Conservation (phyloP, 768 basidiomycete genomes). For the Rhodotorula sphaerocarpa region DNA sequence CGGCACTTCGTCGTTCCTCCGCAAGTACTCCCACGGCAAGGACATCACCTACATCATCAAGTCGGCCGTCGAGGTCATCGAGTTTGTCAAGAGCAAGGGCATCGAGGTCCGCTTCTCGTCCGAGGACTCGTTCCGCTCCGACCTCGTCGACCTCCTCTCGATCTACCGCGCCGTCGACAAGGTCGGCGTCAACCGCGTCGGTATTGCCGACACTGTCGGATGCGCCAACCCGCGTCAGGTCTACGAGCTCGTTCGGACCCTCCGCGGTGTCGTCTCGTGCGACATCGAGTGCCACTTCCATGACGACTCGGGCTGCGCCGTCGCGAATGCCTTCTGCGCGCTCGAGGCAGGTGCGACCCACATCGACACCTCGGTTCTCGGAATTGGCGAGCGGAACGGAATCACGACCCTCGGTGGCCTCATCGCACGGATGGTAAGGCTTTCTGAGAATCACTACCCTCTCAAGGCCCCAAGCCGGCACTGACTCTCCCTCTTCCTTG, state of each 20-base stretch:
- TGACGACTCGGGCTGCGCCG: conserved; percentile 84
- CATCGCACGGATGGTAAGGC: conserved; percentile 68
- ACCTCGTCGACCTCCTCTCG: conserved; percentile 93
- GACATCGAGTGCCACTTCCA: conserved; percentile 98
- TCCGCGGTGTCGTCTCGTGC: conserved; percentile 89
- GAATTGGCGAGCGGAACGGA: conserved; percentile 97
- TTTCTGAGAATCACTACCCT: background rate
- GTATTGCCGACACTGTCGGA: conserved; percentile 97
- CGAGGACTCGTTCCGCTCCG: conserved; percentile 98
- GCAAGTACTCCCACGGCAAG: conserved; percentile 99
- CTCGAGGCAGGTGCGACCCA: conserved; percentile 98
- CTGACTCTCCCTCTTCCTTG: background rate
- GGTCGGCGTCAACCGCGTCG: conserved; percentile 96
- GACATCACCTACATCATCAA: conserved; percentile 99
- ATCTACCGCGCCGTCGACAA: conserved; percentile 99
- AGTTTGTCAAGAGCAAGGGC: conserved; percentile 98
- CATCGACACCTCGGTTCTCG: conserved; percentile 95
- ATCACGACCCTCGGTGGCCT: conserved; percentile 97
- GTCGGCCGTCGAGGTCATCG: conserved; percentile 95
- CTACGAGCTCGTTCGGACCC: conserved; percentile 92
- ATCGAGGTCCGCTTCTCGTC: conserved; percentile 99
- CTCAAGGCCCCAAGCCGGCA: too few species aligned
- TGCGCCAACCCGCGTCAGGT: conserved; percentile 98
- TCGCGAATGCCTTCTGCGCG: conserved; percentile 96
- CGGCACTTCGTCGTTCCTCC: conserved; percentile 95